phyloP scores from a whole-genome alignment of 1,284 basidiomycete genomes.

The Rhodotorula sp. region DNA sequence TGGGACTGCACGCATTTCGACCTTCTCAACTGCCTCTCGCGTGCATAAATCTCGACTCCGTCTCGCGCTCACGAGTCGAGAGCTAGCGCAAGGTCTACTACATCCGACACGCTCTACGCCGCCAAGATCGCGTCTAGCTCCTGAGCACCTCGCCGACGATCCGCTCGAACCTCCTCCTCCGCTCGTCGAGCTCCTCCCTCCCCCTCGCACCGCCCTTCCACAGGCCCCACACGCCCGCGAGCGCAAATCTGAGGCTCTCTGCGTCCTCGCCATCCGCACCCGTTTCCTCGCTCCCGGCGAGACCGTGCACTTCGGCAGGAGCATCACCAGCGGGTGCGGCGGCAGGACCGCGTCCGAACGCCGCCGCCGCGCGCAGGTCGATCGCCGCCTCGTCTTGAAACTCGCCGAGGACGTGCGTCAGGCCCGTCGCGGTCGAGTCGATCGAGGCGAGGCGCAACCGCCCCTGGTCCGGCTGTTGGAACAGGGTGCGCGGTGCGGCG shows the following conservation, averaged over 20 bases:
- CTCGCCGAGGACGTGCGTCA: neutral
- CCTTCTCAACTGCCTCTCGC: no score
- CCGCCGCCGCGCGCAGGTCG: neutral
- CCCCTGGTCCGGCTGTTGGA: neutral
- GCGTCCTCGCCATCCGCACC: neutral
- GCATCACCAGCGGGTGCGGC: no score
- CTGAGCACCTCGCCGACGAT: neutral
- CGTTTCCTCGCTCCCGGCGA: neutral
- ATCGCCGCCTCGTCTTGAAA: neutral
- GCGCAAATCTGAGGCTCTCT: neutral
- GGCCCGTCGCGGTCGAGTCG: neutral
- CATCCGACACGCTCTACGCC: neutral
- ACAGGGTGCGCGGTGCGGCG: neutral
- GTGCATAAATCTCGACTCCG: no score
- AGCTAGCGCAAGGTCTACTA: no score
- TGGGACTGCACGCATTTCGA: no score
- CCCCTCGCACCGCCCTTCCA: neutral
- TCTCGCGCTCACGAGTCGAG: neutral
- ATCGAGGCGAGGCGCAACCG: neutral
- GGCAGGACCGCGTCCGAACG: no score
- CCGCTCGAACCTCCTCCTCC: slow-evolving; percentile 1
- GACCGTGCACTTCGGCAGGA: no score
- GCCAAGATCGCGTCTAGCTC: neutral
- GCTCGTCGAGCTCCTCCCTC: neutral
- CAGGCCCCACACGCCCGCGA: slow-evolving; percentile 10